These are phyloP conservation scores for Puya raimondii DNA, from an alignment of 176 grass and related monocot species.

Conservation along the genomic window DNA sequence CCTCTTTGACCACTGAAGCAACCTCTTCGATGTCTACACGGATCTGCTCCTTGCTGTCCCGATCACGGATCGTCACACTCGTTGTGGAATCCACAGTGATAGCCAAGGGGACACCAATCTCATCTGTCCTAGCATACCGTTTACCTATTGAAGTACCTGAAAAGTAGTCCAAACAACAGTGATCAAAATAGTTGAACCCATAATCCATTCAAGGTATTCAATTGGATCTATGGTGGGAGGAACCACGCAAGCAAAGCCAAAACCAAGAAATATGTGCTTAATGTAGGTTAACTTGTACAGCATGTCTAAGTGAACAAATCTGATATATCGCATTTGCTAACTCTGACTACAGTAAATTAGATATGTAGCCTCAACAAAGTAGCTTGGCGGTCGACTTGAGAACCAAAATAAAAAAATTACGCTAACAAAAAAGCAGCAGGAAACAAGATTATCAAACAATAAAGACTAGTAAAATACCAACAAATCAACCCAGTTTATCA, in stretches of 20 bases:
- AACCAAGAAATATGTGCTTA: too few species aligned
- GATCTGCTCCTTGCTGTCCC: slow-evolving; percentile 83
- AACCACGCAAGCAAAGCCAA: too few species aligned
- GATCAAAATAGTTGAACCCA: neutral
- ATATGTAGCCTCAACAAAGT: too few species aligned
- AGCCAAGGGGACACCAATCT: slow-evolving; percentile 63
- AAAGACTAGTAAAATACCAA: too few species aligned
- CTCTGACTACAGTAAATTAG: neutral
- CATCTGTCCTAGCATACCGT: slow-evolving; percentile 66
- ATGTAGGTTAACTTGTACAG: too few species aligned
- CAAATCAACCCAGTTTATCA: too few species aligned
- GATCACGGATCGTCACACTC: slow-evolving; percentile 52
- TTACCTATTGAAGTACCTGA: slow-evolving; percentile 76
- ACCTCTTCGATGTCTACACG: slow-evolving; percentile 65
- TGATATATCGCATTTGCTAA: neutral
- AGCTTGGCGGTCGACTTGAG: too few species aligned
- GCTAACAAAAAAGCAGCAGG: too few species aligned
- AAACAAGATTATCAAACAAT: too few species aligned
- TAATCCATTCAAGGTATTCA: too few species aligned
- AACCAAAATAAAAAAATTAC: too few species aligned
- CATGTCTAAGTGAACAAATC: neutral
- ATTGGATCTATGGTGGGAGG: too few species aligned
- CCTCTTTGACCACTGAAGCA: slow-evolving; percentile 58
- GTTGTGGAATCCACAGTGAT: slow-evolving; percentile 60
- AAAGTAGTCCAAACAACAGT: neutral